Conservation (phyloP, 129 eudicot genomes). For the Chrysanthemum lavandulifolium region DNA sequence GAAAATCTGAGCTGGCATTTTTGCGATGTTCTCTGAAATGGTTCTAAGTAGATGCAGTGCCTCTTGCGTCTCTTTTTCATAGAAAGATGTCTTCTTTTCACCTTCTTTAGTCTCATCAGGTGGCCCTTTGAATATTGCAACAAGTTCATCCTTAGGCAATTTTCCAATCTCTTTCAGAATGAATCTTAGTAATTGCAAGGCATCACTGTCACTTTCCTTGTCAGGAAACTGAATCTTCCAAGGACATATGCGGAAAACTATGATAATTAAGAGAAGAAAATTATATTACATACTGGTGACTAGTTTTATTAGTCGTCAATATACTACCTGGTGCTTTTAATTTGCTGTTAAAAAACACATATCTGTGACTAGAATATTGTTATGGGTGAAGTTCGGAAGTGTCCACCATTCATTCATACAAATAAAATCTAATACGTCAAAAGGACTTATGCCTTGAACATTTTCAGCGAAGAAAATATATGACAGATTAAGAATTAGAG, state of each 20-base stretch:
- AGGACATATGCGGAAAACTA: not conserved
- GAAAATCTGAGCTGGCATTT: not conserved
- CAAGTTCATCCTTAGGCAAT: slow-evolving; percentile 7
- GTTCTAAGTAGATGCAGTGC: not conserved
- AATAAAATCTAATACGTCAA: too few species aligned
- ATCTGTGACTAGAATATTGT: too few species aligned
- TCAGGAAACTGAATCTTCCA: not conserved
- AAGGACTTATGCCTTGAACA: too few species aligned
- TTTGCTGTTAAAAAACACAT: too few species aligned
- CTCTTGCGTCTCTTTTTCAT: not conserved
- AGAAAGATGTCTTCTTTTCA: not conserved
- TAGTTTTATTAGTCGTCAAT: too few species aligned
- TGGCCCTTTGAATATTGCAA: not conserved
- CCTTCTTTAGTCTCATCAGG: not conserved
- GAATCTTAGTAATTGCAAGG: slow-evolving; percentile 10
- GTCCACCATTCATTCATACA: too few species aligned
- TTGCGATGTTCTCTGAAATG: not conserved
- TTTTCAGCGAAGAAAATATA: not conserved
- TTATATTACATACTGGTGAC: too few species aligned
- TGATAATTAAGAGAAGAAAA: not conserved
- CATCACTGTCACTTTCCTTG: not conserved
- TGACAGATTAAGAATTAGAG: not conserved
- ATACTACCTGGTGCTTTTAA: too few species aligned
- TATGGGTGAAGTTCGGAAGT: too few species aligned
- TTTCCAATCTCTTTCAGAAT: slow-evolving; percentile 7